Evolutionary conservation across 2,329 filamentous ascomycete species (phyloP).

Genomic region (Fusarium beomiforme): DNA sequence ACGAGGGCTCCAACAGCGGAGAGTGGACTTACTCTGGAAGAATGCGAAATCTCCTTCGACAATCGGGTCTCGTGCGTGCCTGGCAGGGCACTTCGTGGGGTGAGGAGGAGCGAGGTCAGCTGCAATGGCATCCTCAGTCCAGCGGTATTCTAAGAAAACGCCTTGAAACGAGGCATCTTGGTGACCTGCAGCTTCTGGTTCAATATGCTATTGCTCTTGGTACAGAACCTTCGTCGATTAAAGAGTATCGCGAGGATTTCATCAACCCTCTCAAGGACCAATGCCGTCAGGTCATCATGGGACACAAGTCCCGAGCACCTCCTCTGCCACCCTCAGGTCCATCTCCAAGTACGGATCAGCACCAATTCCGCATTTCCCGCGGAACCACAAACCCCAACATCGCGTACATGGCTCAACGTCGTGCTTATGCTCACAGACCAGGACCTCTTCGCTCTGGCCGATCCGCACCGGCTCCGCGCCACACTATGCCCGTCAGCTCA

Average conservation of each 20-base stretch:
- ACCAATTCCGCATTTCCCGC: slow-evolving; percentile 52
- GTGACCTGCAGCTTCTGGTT: slow-evolving; percentile 51
- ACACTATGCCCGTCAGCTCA: slow-evolving; percentile 30
- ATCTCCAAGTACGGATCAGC: slow-evolving; percentile 45
- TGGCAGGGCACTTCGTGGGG: slow-evolving; percentile 52
- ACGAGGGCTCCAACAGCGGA: slow-evolving; percentile 52
- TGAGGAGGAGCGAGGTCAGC: slow-evolving; percentile 46
- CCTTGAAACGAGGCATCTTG: slow-evolving; percentile 57
- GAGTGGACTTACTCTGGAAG: slow-evolving; percentile 57
- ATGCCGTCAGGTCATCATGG: slow-evolving; percentile 49
- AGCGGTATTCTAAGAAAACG: slow-evolving; percentile 55
- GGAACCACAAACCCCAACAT: slow-evolving; percentile 48
- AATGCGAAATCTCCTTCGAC: slow-evolving; percentile 57
- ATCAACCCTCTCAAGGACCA: slow-evolving; percentile 49
- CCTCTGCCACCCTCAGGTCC: slow-evolving; percentile 38
- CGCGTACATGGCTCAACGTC: slow-evolving; percentile 51
- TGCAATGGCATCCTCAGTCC: slow-evolving; percentile 55
- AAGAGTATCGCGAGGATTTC: slow-evolving; percentile 48
- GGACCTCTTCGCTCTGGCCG: slow-evolving; percentile 45
- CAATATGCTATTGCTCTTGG: slow-evolving; percentile 54
- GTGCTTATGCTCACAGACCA: slow-evolving; percentile 44
- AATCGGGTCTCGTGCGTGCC: slow-evolving; percentile 49
- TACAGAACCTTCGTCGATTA: slow-evolving; percentile 44
- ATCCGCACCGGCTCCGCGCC: slow-evolving; percentile 44
- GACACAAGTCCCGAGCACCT: slow-evolving; percentile 45